Percentiles rank a stretch among this genome's conserved stretches.
These are phyloP conservation scores for Pulveroboletus frians DNA, from an alignment of 768 basidiomycete genomes.

Conservation along the genomic window DNA sequence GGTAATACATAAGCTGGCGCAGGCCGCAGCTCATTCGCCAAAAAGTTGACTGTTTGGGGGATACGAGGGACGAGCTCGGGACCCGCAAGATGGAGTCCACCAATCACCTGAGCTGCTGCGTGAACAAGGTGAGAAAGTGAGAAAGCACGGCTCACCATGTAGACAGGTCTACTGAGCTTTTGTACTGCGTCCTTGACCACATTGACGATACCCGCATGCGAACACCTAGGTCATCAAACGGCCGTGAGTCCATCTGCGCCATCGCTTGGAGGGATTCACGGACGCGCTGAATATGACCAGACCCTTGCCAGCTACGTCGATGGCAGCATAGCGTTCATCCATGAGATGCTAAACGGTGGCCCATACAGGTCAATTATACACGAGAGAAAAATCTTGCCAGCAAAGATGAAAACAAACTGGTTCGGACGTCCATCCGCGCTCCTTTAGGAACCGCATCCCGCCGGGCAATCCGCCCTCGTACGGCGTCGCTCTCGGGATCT, in stretches of 20 bases:
- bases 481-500: slow-evolving; percentile 64
- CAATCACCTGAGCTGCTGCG: slow-evolving; percentile 51
- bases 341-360: slow-evolving; percentile 52
- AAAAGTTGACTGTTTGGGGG: slow-evolving; percentile 63
- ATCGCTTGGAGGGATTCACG: slow-evolving; percentile 26
- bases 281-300: slow-evolving; percentile 80
- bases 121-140: neutral
- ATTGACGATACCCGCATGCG: slow-evolving; percentile 83
- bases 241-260: neutral
- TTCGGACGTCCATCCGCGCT: slow-evolving; percentile 46
- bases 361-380: neutral
- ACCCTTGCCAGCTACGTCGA: slow-evolving; percentile 80
- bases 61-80: slow-evolving; percentile 61
- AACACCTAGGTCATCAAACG: slow-evolving; percentile 38
- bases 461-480: slow-evolving; percentile 69
- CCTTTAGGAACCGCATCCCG: slow-evolving; percentile 54
- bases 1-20: slow-evolving; percentile 68
- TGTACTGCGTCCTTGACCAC: slow-evolving; percentile 67
- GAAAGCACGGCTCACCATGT: slow-evolving; percentile 50
- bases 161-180: slow-evolving; percentile 60
- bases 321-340: slow-evolving; percentile 75
- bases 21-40: slow-evolving; percentile 55
- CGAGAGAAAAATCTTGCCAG: neutral
- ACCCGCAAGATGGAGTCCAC: slow-evolving; percentile 79
- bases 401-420: slow-evolving; percentile 35